A percentile compares a stretch with the other conserved stretches of the same genome.
Evolutionary conservation across 768 basidiomycete species (phyloP).

Genomic region (Mycena vulgaris): DNA sequence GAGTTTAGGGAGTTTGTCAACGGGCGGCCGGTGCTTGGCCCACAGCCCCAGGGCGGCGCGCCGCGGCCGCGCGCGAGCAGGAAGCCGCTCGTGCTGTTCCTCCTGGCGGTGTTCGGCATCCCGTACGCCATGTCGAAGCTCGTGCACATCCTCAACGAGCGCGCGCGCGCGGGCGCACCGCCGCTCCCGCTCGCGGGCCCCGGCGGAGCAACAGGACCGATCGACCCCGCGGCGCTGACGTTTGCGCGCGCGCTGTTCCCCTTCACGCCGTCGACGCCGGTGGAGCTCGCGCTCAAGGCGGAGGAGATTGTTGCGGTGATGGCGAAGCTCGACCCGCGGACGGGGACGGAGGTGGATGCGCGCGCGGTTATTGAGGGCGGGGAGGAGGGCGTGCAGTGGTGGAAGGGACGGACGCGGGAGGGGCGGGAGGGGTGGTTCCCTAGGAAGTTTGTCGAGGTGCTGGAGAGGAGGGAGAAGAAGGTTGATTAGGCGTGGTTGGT

Average conservation of each 20-base stretch:
- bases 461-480: conserved; percentile 62
- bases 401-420: conserved; percentile 93
- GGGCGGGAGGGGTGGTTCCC: conserved; percentile 98
- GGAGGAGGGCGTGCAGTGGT: conserved; percentile 75
- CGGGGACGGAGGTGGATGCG: conserved; percentile 78
- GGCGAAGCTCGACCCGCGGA: conserved; percentile 81
- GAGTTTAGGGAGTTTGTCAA: conserved; percentile 87
- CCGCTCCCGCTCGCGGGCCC: too few relatives aligned
- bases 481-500: conserved; percentile 24
- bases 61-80: conserved; percentile 77
- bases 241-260: conserved; percentile 89
- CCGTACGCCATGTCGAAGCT: conserved; percentile 96
- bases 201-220: too few relatives aligned
- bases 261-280: conserved; percentile 80
- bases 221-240: conserved; percentile 84
- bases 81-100: conserved; percentile 94
- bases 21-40: conserved; percentile 71
- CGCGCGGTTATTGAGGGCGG: conserved; percentile 71
- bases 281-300: conserved; percentile 86
- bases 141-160: conserved; percentile 81
- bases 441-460: conserved; percentile 85
- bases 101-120: conserved; percentile 93
- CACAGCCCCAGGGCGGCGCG: conserved; percentile 44
- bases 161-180: too few relatives aligned
- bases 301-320: conserved; percentile 96